Evolutionary conservation across 306 rosid species (phyloP).

Genomic region (Fagus crenata): DNA sequence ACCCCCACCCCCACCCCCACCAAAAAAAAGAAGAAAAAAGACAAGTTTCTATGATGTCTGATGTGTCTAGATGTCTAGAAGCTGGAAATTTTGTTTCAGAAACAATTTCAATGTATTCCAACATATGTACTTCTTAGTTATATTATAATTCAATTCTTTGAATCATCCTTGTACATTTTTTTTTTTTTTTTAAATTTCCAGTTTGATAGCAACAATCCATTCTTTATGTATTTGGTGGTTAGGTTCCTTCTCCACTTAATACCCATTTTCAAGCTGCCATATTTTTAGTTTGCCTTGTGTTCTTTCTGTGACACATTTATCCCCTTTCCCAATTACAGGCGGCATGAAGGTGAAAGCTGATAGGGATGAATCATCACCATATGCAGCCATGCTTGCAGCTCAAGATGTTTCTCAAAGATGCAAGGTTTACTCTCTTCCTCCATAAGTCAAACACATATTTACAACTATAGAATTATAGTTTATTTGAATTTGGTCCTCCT

Average conservation of each 20-base stretch:
- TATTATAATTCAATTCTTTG: no score
- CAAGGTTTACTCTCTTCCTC: conserved; percentile 48
- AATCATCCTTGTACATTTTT: no score
- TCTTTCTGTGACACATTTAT: not conserved
- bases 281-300: not conserved
- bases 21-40: not conserved
- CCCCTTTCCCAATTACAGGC: conserved; percentile 35
- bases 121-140: not conserved
- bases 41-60: not conserved
- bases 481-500: not conserved
- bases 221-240: not conserved
- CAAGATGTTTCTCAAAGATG: conserved; percentile 84
- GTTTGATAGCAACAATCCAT: no score
- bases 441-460: not conserved
- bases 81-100: not conserved
- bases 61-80: not conserved
- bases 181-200: no score
- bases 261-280: not conserved
- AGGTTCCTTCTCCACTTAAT: not conserved
- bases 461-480: not conserved
- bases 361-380: conserved; percentile 87
- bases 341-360: conserved; percentile 97
- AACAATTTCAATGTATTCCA: not conserved
- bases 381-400: conserved; percentile 95
- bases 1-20: no score